Percentiles rank a stretch among this genome's conserved stretches.
These are phyloP conservation scores for Sinapis alba DNA, from an alignment of 441 rosid genomes.

Conservation along the genomic window DNA sequence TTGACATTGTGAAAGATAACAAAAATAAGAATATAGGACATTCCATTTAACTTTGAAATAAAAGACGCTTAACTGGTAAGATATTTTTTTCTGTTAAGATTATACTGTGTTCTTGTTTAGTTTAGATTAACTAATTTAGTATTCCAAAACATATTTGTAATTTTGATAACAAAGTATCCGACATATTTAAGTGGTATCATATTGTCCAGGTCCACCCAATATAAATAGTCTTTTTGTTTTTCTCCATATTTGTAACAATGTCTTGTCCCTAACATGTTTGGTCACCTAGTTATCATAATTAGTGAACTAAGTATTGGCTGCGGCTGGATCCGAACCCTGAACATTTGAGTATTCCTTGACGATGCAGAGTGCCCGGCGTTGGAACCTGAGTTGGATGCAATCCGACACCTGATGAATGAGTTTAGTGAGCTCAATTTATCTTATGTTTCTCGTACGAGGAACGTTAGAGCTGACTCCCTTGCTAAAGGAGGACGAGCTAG, in stretches of 20 bases:
- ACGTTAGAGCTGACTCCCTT: too few species aligned
- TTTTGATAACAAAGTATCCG: neutral
- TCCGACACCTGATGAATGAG: too few species aligned
- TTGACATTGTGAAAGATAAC: neutral
- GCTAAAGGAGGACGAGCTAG: too few species aligned
- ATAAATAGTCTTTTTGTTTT: neutral
- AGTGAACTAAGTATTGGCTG: neutral
- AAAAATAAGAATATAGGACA: neutral
- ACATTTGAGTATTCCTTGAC: too few species aligned
- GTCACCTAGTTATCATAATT: neutral
- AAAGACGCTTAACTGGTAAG: neutral
- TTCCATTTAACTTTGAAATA: neutral
- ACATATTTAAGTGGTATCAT: neutral
- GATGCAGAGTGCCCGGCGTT: too few species aligned
- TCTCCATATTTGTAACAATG: neutral
- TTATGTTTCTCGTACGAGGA: too few species aligned
- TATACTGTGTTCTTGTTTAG: neutral
- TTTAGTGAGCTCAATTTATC: too few species aligned
- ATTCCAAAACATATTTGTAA: conserved; percentile 3
- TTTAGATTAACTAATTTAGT: neutral
- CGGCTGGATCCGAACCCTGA: neutral
- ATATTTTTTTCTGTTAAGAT: neutral
- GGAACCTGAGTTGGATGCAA: too few species aligned
- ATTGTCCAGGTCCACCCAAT: neutral
- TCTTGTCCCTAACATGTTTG: neutral